A percentile compares a stretch with the other conserved stretches of the same genome.
phyloP scores from a whole-genome alignment of 1,139 yeast species.

The Kluyveromyces sp. region DNA sequence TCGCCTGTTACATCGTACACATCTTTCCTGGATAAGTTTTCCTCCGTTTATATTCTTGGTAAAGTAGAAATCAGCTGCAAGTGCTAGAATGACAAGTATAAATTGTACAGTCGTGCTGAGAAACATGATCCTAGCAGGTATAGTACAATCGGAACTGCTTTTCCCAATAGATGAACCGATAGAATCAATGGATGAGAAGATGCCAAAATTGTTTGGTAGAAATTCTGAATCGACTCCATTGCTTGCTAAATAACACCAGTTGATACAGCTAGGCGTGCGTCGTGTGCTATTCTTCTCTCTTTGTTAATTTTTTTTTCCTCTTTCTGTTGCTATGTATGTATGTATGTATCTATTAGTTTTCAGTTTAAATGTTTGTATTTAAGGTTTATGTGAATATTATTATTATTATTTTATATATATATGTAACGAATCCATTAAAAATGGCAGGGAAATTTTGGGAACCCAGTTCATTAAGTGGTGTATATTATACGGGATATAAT shows the following conservation, averaged over 20 bases:
- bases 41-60: constrained; percentile 88
- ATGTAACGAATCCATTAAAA: too few relatives aligned
- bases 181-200: constrained; percentile 30
- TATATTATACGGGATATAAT: too few relatives aligned
- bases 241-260: neutral
- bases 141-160: constrained; percentile 27
- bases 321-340: too few relatives aligned
- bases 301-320: too few relatives aligned
- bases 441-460: too few relatives aligned
- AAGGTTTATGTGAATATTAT: too few relatives aligned
- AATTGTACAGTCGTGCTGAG: constrained; percentile 41
- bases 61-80: constrained; percentile 91
- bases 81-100: constrained; percentile 62
- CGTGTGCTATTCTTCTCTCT: neutral
- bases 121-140: constrained; percentile 28
- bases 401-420: too few relatives aligned
- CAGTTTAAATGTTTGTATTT: too few relatives aligned
- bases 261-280: neutral
- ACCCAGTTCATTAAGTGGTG: too few relatives aligned
- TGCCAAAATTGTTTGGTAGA: constrained; percentile 28
- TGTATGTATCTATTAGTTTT: too few relatives aligned
- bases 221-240: constrained; percentile 26
- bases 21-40: constrained; percentile 79
- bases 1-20: constrained; percentile 59
- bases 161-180: constrained; percentile 25